Percentiles rank a stretch among this genome's conserved stretches.
phyloP scores from a whole-genome alignment of 306 rosid species.

The Datisca glomerata region DNA sequence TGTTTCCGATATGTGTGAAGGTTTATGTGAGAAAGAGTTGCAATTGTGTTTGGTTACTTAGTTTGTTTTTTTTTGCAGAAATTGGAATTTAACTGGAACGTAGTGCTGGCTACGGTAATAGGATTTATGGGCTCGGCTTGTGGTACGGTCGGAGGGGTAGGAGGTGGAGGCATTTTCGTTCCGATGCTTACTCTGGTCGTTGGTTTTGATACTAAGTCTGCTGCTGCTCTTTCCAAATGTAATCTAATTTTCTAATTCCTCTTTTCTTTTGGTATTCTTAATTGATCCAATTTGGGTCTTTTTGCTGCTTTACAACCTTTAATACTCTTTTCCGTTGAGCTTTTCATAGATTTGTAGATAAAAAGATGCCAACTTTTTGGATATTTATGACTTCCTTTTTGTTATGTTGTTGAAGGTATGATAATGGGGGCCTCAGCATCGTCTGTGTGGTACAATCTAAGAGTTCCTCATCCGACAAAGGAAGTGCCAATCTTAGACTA shows the following conservation, averaged over 20 bases:
- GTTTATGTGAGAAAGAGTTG: neutral
- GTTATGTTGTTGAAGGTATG: constrained; percentile 43
- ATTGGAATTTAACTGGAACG: constrained; percentile 52
- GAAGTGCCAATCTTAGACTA: constrained; percentile 79
- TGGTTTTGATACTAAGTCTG: constrained; percentile 87
- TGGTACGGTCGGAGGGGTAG: constrained; percentile 95
- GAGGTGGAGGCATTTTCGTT: constrained; percentile 94
- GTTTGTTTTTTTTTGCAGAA: constrained; percentile 27
- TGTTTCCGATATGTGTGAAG: neutral
- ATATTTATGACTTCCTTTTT: neutral
- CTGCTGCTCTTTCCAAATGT: constrained; percentile 96
- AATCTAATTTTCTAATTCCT: constrained; percentile 5
- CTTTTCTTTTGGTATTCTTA: neutral
- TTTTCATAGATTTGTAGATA: too few species aligned
- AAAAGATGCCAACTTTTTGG: too few species aligned
- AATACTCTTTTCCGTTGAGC: neutral
- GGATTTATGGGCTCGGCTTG: constrained; percentile 87
- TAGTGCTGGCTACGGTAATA: constrained; percentile 59
- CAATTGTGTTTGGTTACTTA: constrained; percentile 2
- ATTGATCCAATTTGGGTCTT: neutral
- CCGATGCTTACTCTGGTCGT: constrained; percentile 85
- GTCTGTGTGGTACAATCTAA: constrained; percentile 82
- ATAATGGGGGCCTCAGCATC: constrained; percentile 91
- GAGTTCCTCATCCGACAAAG: constrained; percentile 79
- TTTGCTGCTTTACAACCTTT: neutral